Evolutionary conservation across 2,329 filamentous ascomycete genomes (phyloP).

Genomic region (Pseudomassariella vexata): DNA sequence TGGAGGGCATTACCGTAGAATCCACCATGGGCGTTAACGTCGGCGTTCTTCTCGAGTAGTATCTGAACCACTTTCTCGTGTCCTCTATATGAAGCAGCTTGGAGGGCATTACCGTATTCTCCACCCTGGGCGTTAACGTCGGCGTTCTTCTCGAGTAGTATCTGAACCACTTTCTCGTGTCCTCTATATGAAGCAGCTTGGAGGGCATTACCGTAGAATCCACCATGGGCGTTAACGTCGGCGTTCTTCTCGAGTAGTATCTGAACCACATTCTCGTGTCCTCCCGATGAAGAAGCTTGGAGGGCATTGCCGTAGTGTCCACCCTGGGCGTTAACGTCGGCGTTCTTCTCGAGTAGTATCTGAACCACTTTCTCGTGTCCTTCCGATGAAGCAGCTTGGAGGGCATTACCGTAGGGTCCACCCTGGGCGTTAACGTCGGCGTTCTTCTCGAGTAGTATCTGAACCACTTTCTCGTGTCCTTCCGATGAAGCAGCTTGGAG

Average conservation of each 20-base stretch:
- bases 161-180: constrained; percentile 9
- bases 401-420: constrained; percentile 11
- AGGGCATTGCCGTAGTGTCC: constrained; percentile 6
- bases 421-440: constrained; percentile 8
- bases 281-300: constrained; percentile 5
- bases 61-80: constrained; percentile 8
- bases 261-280: constrained; percentile 9
- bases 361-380: constrained; percentile 3
- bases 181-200: constrained; percentile 9
- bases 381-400: constrained; percentile 9
- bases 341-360: constrained; percentile 12
- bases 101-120: constrained; percentile 1
- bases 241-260: constrained; percentile 18
- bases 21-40: constrained; percentile 5
- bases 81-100: constrained; percentile 7
- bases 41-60: constrained; percentile 16
- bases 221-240: constrained; percentile 7
- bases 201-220: constrained; percentile 9
- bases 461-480: constrained; percentile 9
- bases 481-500: too few relatives aligned
- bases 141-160: not conserved
- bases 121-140: constrained; percentile 4
- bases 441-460: constrained; percentile 10
- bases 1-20: constrained; percentile 9
- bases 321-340: constrained; percentile 9